Base-by-base conservation (phyloP, 257 asterid species). In the Solanum neorickii region DNA sequence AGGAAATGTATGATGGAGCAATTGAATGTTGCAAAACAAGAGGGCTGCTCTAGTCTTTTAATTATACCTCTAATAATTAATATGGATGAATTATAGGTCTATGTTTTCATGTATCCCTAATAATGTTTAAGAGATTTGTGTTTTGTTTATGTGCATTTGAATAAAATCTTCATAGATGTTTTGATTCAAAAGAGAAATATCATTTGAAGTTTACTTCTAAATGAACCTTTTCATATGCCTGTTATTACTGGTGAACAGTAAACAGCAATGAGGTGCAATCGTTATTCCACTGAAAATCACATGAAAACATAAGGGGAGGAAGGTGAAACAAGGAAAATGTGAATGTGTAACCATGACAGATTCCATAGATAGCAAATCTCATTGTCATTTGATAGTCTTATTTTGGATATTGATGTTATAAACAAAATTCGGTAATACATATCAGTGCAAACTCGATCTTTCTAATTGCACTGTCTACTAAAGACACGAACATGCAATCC, bases 401-500 rank as follows among this genome's bases (percentile, higher is more conserved):
- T 60, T 60, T 60, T 60, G 6, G 13, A 21, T 60, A 60, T 25
- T 23, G 69, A 62, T 62, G 69, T 23, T 12, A 60, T 9, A 8
- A 60, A 13, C 56, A 25, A 66, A 20, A 66, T 66, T 66, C 1
- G 2, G 73, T 12, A 46, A 13, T 13, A 46, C 27, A 62, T n/a
- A 62, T 65, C 12, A 27, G 3, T 25, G 4, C 6, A 6, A 37
- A 37, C 39, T 37, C 39, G 39, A 37, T 37, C 7, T 37, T 37
- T 37, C 39, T 37, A 37, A 37, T 37, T 6, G 35, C 5, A 0
- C 82, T 75, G 23, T 75, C 60, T 6, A 44, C 20, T 77, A 47
- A 68, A 83, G 69, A 92, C 92, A 5, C 88, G 87, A 52, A 92
- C 73, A 59, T 56, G 85, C n/a, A 92, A 92, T 10, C 93, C 95